Evolutionary conservation across 2,329 filamentous ascomycete species (phyloP).

Genomic region (Fusarium pininemorale): DNA sequence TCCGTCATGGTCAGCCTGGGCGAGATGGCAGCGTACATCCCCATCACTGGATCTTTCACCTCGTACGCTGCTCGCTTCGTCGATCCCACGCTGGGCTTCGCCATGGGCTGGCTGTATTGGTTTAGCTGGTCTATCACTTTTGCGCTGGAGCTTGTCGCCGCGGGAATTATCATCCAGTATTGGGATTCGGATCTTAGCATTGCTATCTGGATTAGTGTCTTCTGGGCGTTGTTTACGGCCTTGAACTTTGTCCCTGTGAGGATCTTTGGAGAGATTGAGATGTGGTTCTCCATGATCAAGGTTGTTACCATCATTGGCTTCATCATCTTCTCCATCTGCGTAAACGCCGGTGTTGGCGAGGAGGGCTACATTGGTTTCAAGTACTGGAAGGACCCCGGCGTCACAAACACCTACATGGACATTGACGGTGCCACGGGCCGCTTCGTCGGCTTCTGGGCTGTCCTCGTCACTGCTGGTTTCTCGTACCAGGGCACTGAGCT

Average conservation of each 20-base stretch:
- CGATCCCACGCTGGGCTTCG: conserved; percentile 76
- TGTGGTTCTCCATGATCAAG: conserved; percentile 82
- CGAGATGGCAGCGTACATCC: conserved; percentile 82
- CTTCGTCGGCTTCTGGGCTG: conserved; percentile 76
- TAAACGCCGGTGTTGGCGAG: conserved; percentile 75
- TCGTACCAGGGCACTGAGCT: conserved; percentile 79
- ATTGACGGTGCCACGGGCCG: conserved; percentile 62
- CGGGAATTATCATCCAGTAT: conserved; percentile 79
- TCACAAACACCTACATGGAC: conserved; percentile 70
- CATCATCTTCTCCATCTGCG: conserved; percentile 78
- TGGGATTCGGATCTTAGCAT: conserved; percentile 72
- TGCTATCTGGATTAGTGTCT: conserved; percentile 77
- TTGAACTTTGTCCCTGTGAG: conserved; percentile 77
- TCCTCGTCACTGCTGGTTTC: conserved; percentile 74
- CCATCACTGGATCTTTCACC: conserved; percentile 79
- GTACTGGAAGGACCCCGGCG: conserved; percentile 74
- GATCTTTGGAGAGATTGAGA: conserved; percentile 80
- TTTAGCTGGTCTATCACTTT: conserved; percentile 80
- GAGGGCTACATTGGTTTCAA: conserved; percentile 79
- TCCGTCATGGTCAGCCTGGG: conserved; percentile 76
- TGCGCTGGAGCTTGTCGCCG: conserved; percentile 76
- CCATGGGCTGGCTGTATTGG: conserved; percentile 87
- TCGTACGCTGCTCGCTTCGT: conserved; percentile 80
- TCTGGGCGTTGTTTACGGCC: conserved; percentile 75
- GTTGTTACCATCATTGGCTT: conserved; percentile 79